Conservation (phyloP, 106 monocot species). For the Allium sativum region DNA sequence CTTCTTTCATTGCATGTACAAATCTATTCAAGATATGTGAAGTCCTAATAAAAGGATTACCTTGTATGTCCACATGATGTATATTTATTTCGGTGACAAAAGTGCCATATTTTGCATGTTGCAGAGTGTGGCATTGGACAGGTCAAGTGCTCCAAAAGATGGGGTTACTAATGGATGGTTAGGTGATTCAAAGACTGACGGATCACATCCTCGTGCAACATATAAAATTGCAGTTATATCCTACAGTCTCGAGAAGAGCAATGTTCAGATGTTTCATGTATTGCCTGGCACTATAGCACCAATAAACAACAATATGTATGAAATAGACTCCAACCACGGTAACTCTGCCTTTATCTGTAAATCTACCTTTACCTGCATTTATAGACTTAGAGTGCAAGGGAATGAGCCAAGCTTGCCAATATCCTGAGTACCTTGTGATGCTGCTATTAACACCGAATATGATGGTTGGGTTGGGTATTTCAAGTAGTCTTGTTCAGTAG, state of each 20-base stretch:
- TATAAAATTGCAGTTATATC: constrained; percentile 30
- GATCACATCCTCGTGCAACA: constrained; percentile 11
- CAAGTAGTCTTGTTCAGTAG: too few species aligned
- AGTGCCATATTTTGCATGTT: too few species aligned
- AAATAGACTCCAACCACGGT: constrained; percentile 78
- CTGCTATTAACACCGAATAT: too few species aligned
- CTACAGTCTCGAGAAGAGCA: constrained; percentile 68
- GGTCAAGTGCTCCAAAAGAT: constrained; percentile 73
- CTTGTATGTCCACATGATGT: neutral
- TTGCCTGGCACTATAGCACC: constrained; percentile 9
- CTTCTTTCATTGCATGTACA: too few species aligned
- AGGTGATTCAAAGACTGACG: constrained; percentile 18
- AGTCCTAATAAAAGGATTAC: too few species aligned
- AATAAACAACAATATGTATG: constrained; percentile 50
- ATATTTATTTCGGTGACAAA: too few species aligned
- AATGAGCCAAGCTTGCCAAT: constrained; percentile 29
- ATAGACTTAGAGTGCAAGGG: constrained; percentile 80
- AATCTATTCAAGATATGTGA: too few species aligned
- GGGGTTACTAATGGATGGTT: constrained; percentile 47
- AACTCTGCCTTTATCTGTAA: too few species aligned
- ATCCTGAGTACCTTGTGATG: too few species aligned
- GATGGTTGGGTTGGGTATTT: too few species aligned
- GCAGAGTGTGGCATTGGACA: constrained; percentile 88
- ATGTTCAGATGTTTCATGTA: constrained; percentile 57
- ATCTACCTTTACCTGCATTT: constrained; percentile 65